A percentile compares a stretch with the other conserved stretches of the same genome.
phyloP scores from a whole-genome alignment of 2,329 filamentous ascomycete species.

The Cordyceps fumosorosea region DNA sequence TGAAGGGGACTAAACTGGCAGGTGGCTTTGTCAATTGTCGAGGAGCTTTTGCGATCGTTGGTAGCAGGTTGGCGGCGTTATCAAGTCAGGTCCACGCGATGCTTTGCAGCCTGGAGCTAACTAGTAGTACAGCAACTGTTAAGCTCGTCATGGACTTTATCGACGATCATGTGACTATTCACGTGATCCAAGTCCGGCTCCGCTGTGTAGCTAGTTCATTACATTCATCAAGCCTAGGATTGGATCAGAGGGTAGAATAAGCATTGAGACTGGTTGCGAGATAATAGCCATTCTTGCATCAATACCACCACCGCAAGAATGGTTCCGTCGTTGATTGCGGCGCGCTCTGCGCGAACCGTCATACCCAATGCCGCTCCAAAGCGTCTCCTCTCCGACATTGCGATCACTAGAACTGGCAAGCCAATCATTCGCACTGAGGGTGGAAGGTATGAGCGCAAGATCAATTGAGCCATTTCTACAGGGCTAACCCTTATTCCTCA shows the following conservation, averaged over 20 bases:
- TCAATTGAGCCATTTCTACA: slow-evolving; percentile 19
- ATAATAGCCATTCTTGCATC: slow-evolving; percentile 24
- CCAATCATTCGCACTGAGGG: slow-evolving; percentile 83
- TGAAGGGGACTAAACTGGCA: neutral
- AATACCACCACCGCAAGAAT: slow-evolving; percentile 35
- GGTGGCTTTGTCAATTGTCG: neutral
- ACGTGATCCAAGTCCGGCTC: neutral
- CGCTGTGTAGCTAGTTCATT: neutral
- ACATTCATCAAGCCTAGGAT: slow-evolving; percentile 4
- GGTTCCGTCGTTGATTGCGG: slow-evolving; percentile 50
- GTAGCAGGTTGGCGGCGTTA: neutral
- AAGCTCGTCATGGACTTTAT: neutral
- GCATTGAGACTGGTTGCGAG: neutral
- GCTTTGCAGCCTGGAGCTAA: slow-evolving; percentile 1
- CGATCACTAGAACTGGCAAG: slow-evolving; percentile 93
- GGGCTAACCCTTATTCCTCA: slow-evolving; percentile 19
- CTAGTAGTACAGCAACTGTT: neutral
- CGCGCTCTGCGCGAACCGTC: slow-evolving; percentile 45
- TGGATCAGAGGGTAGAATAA: neutral
- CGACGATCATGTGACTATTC: neutral
- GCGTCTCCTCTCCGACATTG: slow-evolving; percentile 67
- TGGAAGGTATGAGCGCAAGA: slow-evolving; percentile 63
- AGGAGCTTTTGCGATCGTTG: neutral
- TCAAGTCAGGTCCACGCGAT: neutral
- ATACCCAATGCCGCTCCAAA: slow-evolving; percentile 42